Evolutionary conservation across 2,329 filamentous ascomycete genomes (phyloP), one percentile per base, ranked within the genome.

Genomic region (Sordariomycetes sp.): DNA sequence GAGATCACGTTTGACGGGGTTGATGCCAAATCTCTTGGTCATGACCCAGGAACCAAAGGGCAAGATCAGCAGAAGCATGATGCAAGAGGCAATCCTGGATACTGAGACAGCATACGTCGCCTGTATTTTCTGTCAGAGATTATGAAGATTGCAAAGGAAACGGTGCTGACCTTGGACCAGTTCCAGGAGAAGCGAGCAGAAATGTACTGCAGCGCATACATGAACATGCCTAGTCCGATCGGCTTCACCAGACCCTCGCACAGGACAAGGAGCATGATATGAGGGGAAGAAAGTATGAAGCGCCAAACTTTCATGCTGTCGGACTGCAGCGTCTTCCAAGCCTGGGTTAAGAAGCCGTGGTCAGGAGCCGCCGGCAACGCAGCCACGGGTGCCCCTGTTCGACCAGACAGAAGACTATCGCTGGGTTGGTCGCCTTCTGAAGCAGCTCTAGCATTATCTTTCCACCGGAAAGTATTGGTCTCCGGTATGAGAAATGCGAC

Each of bases 131-230:
- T 15, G 23, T 25, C 23, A 25, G 23, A 10, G 40, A 42, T 39
- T 8, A 19, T 12, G 7, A 16, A 16, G 10, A 4, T 16, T n/a
- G 29, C 24, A 17, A 8, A n/a, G 23, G 25, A 27, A 15, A 17
- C 14, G 33, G 25, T 27, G 16, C 51, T 35, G 39, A 63, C 60
- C 35, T 53, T 54, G 26, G 57, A 60, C 63, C 66, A 68, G 7
- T 58, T 59, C 58, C 70, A 66, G 20, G 51, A 33, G 46, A 70
- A 75, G 6, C 69, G 59, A 31, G 63, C 66, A 1, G 64, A 66
- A 35, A 68, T 57, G 43, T 75, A 75, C 44, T 76, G 73, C 3
- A 75, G 43, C 6, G 72, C 38, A 16, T 57, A 56, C 17, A 54
- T 48, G 0, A 52, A 26, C 5, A 59, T 35, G 8, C 52, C 48